Evolutionary conservation across 257 asterid species (phyloP), one percentile per base, ranked within the genome.

Genomic region (Solanum boliviense): DNA sequence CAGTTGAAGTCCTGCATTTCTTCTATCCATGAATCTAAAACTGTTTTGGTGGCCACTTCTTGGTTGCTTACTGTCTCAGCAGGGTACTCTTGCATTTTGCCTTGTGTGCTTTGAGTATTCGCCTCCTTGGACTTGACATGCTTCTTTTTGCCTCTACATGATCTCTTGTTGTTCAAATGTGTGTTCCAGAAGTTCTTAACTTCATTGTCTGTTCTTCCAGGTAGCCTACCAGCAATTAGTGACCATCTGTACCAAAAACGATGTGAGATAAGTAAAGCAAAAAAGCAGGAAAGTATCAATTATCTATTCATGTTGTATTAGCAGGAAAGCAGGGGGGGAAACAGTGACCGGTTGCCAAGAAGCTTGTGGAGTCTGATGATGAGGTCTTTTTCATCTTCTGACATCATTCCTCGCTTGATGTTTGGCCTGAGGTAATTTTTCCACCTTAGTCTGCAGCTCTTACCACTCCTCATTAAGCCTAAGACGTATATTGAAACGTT

Each of bases 361-460:
- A 92, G 96, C 92, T 93, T 93, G 88, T 93, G 96, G 18, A 93
- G 87, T 85, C 96, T 90, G 89, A 93, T 90, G 85, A 93, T 93
- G 81, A 93, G 95, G 74, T 93, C 96, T 87, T 89, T 92, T 86
- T 93, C 96, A 83, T 93, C 92, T 71, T 90, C 91, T 12, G 96
- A 91, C 90, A 93, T 92, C 88, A 87, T 88, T 79, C 96, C 96
- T 56, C 94, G 90, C 87, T 93, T 93, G 88, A 93, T 93, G 90
- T 92, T 92, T 46, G 96, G 95, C 87, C 95, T 92, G 21, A 93
- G 89, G 89, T 93, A 93, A 87, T 93, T 93, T 89, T 92, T 92
- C 96, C 96, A 93, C 86, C 96, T 90, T 71, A 93, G 88, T 91
- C 96, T 91, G 91, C 96, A 93, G 88, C 96, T 93, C 90, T 93